Percentiles rank a stretch among this genome's conserved stretches.
phyloP scores from a whole-genome alignment of 257 asterid genomes.

The Striga asiatica region DNA sequence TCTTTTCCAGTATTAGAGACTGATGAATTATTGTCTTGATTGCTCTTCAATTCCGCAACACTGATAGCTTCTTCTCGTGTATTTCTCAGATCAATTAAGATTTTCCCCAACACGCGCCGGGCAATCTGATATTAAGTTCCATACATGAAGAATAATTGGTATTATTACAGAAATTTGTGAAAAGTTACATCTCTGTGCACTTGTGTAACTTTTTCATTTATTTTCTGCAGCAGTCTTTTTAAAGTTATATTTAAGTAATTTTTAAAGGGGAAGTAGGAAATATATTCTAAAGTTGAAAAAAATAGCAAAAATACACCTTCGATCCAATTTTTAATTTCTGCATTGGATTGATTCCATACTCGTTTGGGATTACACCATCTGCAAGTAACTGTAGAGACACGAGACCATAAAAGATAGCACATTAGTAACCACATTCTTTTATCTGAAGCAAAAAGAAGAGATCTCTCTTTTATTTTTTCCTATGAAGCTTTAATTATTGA shows the following conservation, averaged over 20 bases:
- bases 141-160: neutral
- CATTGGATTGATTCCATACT: slow-evolving; percentile 89
- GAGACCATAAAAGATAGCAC: slow-evolving; percentile 3
- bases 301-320: slow-evolving; percentile 38
- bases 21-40: slow-evolving; percentile 42
- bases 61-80: slow-evolving; percentile 94
- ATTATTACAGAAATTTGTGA: neutral
- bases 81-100: slow-evolving; percentile 83
- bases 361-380: slow-evolving; percentile 99
- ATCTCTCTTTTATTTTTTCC: neutral
- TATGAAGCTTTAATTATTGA: too few relatives aligned
- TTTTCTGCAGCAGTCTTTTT: slow-evolving; percentile 6
- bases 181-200: neutral
- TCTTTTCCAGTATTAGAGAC: slow-evolving; percentile 36
- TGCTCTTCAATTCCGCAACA: slow-evolving; percentile 78
- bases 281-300: neutral
- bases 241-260: neutral
- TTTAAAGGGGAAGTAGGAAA: neutral
- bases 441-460: neutral
- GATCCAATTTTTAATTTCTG: slow-evolving; percentile 94
- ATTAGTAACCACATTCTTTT: too few relatives aligned
- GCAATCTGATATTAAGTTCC: slow-evolving; percentile 54
- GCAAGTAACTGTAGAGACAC: slow-evolving; percentile 70
- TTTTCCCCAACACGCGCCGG: slow-evolving; percentile 91
- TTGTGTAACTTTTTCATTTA: neutral